Base-by-base conservation (phyloP, 768 basidiomycete genomes). In the Daedalea quercina region DNA sequence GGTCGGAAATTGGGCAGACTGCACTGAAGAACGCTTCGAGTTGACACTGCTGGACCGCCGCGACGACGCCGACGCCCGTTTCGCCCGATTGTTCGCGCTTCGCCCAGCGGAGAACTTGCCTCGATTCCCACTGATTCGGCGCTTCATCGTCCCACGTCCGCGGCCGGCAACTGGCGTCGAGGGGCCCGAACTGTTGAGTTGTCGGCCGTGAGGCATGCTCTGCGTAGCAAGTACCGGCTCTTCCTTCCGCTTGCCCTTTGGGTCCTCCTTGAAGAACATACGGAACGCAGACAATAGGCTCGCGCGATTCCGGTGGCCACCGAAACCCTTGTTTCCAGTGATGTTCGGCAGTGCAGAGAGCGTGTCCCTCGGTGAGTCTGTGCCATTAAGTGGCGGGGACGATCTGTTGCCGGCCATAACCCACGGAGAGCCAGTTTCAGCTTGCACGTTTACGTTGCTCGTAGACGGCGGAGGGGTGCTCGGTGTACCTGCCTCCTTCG, bases 191-290 rank as follows among this genome's bases (percentile, higher is more conserved):
- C 56, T 57, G 22, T 49, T 50, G 17, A 54, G 54, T 23, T 54
- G 47, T 15, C 43, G 46, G 9, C 49, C 55, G 42, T 60, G 60
- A 1, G 60, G 57, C 2, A 52, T 55, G 22, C 48, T 20, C 35
- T 59, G 57, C 17, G 54, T 8, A 13, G 54, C 28, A 12, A 60
- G 58, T 50, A 41, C 65, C 41, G 50, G 57, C 22, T 59, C 58
- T 44, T 65, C 83, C 67, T 88, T 89, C 48, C 88, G 78, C 71
- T 94, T 95, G 3, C 91, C 85, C 64, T 90, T 93, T 58, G 79
- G 77, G 57, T 94, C 94, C 55, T 96, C 93, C 54, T 92, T 82
- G 70, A 97, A 95, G 90, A 94, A 93, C 56, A 85, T 76, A 43
- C 90, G 80, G 70, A 98, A 92, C 6, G 91, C 81, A 2, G 86